Conservation (phyloP, 2,329 filamentous ascomycete genomes). For the Colletotrichum sp. region DNA sequence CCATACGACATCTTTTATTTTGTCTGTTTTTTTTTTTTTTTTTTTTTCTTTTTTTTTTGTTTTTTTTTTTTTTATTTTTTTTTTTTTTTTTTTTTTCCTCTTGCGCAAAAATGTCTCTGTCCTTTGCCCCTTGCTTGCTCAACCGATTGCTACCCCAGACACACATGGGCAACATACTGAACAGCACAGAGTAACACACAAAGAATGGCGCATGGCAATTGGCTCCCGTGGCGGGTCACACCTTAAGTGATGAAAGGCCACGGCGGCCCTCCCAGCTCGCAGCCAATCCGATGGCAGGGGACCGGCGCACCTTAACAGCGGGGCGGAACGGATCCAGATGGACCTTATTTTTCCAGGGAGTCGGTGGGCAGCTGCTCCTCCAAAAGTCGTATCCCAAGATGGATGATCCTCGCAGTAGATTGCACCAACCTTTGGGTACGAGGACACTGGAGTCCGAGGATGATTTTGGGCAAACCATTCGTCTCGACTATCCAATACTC, state of each 20-base stretch:
- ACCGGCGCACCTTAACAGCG: conserved; percentile 1
- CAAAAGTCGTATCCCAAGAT: neutral
- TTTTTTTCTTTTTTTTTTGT: neutral
- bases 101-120: neutral
- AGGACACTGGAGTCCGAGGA: neutral
- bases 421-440: neutral
- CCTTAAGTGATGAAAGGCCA: neutral
- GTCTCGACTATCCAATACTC: neutral
- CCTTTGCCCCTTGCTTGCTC: neutral
- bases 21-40: neutral
- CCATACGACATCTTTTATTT: too few species aligned
- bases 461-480: neutral
- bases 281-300: neutral
- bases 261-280: neutral
- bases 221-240: neutral
- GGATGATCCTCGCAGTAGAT: neutral
- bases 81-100: neutral
- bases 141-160: neutral
- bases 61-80: neutral
- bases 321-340: neutral
- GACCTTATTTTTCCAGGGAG: conserved; percentile 3
- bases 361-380: neutral
- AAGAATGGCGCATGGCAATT: neutral
- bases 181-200: neutral
- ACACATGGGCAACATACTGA: neutral